Evolutionary conservation across 23 red algal species (phyloP).

Genomic region (Gracilaria caudata): DNA sequence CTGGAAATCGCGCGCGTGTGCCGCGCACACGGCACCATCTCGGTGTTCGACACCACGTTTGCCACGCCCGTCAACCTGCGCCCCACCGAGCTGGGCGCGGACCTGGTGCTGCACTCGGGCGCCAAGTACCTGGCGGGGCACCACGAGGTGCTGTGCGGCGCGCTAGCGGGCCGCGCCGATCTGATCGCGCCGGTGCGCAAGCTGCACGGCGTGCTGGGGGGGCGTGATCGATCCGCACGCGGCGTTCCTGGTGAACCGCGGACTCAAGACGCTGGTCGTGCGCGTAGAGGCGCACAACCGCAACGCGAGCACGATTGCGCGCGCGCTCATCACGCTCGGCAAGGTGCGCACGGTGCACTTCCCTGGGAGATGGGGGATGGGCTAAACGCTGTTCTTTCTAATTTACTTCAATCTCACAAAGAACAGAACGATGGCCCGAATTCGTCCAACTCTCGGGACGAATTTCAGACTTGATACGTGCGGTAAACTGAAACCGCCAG

Average conservation of each 20-base stretch:
- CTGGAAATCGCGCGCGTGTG: slow-evolving; percentile 68
- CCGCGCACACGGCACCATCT: slow-evolving; percentile 61
- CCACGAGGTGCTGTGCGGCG: slow-evolving; percentile 94
- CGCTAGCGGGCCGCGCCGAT: slow-evolving; percentile 78
- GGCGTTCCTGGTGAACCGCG: slow-evolving; percentile 86
- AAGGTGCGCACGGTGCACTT: slow-evolving; percentile 89
- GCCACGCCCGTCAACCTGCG: slow-evolving; percentile 92
- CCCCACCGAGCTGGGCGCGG: slow-evolving; percentile 82
- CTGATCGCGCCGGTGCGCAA: slow-evolving; percentile 79
- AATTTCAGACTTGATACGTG: no score
- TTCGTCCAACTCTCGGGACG: no score
- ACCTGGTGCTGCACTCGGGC: slow-evolving; percentile 94
- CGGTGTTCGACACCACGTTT: slow-evolving; percentile 93
- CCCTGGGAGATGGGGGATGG: no score
- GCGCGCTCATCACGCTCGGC: slow-evolving; percentile 62
- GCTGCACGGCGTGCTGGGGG: slow-evolving; percentile 92
- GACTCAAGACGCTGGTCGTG: slow-evolving; percentile 91
- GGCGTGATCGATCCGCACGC: slow-evolving; percentile 98
- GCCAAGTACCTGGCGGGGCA: slow-evolving; percentile 99
- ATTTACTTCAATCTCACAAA: no score
- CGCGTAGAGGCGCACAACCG: slow-evolving; percentile 95
- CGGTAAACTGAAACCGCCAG: no score
- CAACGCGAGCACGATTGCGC: slow-evolving; percentile 76
- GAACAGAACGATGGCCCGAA: no score
- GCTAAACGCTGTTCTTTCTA: no score